Evolutionary conservation across 169 alveolate genomes (phyloP).

Genomic region (Cryptosporidium felis): DNA sequence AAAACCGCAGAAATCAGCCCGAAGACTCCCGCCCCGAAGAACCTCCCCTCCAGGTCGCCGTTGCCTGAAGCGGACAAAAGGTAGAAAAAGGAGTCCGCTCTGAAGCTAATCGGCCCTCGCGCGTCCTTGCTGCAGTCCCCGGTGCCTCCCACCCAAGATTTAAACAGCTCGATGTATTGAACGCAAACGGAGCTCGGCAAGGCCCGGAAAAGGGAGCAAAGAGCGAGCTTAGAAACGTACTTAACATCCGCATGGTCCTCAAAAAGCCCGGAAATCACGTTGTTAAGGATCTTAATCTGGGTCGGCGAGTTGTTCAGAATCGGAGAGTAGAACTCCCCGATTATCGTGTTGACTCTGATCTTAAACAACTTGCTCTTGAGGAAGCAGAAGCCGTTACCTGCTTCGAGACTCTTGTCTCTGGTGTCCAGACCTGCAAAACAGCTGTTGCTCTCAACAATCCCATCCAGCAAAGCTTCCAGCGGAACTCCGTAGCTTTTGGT

Average conservation of each 20-base stretch:
- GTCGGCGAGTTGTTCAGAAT: not conserved
- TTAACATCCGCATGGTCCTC: conserved; percentile 38
- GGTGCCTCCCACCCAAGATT: not conserved
- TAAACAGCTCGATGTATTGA: conserved; percentile 13
- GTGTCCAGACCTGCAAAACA: no score
- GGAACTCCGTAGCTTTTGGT: not conserved
- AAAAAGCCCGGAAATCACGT: conserved; percentile 28
- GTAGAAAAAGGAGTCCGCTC: no score
- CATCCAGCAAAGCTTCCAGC: not conserved
- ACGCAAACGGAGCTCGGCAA: not conserved
- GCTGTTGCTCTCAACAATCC: not conserved
- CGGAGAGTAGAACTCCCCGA: conserved; percentile 42
- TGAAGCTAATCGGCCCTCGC: no score
- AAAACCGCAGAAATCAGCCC: conserved; percentile 37
- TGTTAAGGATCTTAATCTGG: conserved; percentile 23
- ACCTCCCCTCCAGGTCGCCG: not conserved
- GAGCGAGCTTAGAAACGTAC: conserved; percentile 21
- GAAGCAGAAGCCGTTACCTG: no score
- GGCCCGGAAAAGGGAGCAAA: conserved; percentile 33
- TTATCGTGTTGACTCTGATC: conserved; percentile 37
- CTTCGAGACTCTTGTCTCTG: no score
- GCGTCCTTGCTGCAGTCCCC: not conserved
- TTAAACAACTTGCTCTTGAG: not conserved
- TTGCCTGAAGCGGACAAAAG: no score
- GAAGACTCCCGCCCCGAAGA: conserved; percentile 2